Evolutionary conservation across 257 asterid species (phyloP), one percentile per base, ranked within the genome.

Genomic region (Plantago major): DNA sequence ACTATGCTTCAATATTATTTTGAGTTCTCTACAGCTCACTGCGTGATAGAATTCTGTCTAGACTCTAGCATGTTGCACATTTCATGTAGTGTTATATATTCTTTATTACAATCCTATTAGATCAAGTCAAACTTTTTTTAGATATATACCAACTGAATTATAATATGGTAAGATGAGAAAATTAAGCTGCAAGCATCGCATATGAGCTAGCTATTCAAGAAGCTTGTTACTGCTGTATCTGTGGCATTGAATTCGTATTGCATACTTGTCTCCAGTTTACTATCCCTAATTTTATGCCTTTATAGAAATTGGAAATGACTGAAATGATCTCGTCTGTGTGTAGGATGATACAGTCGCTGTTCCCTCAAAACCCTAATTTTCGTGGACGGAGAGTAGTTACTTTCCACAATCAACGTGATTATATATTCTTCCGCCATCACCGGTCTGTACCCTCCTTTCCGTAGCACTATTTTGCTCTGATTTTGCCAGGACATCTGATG

Each of bases 331-430:
- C 55, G 11, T 62, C 4, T 60, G 63, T 5, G 60, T 68, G 15
- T 70, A 90, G 98, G 79, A 55, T 92, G 51, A 76, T 89, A 26
- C 97, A 92, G 70, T 83, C 99, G 5, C 82, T 92, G 56, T 92
- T 92, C 63, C 95, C 96, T 9, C 99, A 92, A 89, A 83, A 78
- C 71, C 99, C 99, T 30, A 62, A 92, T 60, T 89, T 89, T 60
- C 84, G 73, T 53, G 99, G 99, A 42, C 89, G 96, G 71, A 76
- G 97, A 77, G 97, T 89, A 64, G 97, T 84, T 67, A 89, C 97
- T 37, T 92, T 92, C 49, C 99, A 89, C 82, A 89, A 92, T 72
- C 99, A 92, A 66, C 96, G 99, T 59, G 99, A 89, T 69, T 92
- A 84, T 65, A 79, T 92, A 69, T 92, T 92, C 70, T 89, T 92